Conservation (phyloP, 2,329 filamentous ascomycete species). For the Botrytis deweyae region DNA sequence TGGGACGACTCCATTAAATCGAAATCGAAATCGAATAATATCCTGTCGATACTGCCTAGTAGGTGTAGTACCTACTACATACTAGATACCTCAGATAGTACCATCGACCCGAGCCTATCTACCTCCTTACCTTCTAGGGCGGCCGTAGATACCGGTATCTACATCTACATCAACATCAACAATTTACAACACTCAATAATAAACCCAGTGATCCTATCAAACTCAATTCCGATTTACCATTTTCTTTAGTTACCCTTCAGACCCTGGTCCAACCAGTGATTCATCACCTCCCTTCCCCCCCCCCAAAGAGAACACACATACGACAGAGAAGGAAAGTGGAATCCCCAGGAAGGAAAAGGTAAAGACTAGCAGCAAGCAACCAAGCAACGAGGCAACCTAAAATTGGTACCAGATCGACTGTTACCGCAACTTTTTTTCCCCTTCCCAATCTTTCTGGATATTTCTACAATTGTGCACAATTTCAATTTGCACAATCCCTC, state of each 20-base stretch:
- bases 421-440: neutral
- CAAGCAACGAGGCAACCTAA: slow-evolving; percentile 2
- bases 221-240: neutral
- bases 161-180: neutral
- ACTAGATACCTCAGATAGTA: neutral
- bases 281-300: neutral
- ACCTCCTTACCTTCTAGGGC: neutral
- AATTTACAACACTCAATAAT: neutral
- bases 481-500: neutral
- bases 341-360: neutral
- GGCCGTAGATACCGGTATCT: neutral
- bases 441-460: neutral
- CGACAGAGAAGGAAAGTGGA: neutral
- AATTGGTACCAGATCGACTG: neutral
- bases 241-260: neutral
- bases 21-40: neutral
- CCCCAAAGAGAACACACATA: neutral
- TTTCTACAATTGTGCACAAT: neutral
- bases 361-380: neutral
- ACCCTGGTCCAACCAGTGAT: neutral
- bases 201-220: neutral
- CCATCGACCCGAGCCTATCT: neutral
- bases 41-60: neutral
- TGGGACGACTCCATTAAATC: neutral
- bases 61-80: neutral